Conservation (phyloP, 2,329 filamentous ascomycete species). For the Apiospora rasikravindrae region DNA sequence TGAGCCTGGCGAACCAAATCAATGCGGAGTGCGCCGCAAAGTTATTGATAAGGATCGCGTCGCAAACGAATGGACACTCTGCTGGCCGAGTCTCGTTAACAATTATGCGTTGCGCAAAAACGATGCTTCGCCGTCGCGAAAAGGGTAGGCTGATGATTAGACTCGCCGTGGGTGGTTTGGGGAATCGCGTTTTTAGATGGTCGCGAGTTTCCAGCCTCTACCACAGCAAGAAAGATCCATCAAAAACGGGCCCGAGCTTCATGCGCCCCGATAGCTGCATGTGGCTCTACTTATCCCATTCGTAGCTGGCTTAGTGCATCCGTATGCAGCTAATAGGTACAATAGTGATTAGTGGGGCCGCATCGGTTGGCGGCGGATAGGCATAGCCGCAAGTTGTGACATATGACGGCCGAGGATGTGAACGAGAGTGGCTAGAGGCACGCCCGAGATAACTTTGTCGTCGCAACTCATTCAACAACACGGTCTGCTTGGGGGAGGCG, state of each 20-base stretch:
- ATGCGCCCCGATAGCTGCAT: neutral
- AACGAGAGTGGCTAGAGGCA: constrained; percentile 3
- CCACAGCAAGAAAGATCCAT: constrained; percentile 15
- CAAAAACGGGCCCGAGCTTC: constrained; percentile 7
- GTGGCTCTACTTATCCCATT: neutral
- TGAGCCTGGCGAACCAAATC: neutral
- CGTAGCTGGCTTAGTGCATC: neutral
- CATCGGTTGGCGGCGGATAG: constrained; percentile 12
- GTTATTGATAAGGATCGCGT: constrained; percentile 5
- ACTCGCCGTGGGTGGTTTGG: constrained; percentile 14
- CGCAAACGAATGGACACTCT: constrained; percentile 9
- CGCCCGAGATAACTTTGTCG: neutral
- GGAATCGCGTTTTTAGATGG: constrained; percentile 16
- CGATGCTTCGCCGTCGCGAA: constrained; percentile 14
- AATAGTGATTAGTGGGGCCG: neutral
- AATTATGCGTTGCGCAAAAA: constrained; percentile 13
- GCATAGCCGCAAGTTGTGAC: constrained; percentile 9
- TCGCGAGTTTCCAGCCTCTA: constrained; percentile 13
- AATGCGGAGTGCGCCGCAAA: constrained; percentile 12
- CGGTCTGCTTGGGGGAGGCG: neutral
- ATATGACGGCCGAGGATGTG: constrained; percentile 16
- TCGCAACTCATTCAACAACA: constrained; percentile 8
- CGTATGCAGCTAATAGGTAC: neutral
- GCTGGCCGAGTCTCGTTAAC: neutral
- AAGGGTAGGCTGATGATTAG: constrained; percentile 10